These are phyloP conservation scores for Plenodomus lindquistii DNA, from an alignment of 2,329 filamentous ascomycete species.

Conservation along the genomic window DNA sequence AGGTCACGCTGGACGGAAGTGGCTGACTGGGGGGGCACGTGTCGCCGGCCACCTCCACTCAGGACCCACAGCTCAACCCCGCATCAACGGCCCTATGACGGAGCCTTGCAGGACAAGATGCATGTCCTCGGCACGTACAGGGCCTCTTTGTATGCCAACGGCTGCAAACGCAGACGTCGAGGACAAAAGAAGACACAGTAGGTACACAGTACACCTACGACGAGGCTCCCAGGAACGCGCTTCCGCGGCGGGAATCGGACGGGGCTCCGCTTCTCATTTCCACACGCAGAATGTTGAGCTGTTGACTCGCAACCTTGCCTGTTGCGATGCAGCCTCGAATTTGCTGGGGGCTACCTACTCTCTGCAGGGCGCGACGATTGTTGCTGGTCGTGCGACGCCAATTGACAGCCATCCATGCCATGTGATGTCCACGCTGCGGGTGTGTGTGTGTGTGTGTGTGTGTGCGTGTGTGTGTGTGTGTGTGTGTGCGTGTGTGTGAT, in stretches of 20 bases:
- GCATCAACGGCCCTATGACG: slow-evolving; percentile 21
- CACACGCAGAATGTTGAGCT: slow-evolving; percentile 29
- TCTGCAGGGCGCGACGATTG: slow-evolving; percentile 4
- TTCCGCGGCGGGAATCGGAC: slow-evolving; percentile 11
- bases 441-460: too few relatives aligned
- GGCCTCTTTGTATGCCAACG: too few relatives aligned
- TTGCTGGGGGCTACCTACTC: too few relatives aligned
- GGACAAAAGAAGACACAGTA: slow-evolving; percentile 3
- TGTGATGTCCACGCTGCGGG: slow-evolving; percentile 13
- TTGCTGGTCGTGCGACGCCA: too few relatives aligned
- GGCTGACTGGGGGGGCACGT: slow-evolving; percentile 7
- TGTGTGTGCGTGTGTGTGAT: background rate
- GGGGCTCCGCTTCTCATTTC: slow-evolving; percentile 27
- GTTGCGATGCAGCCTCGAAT: slow-evolving; percentile 15
- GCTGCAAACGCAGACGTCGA: background rate
- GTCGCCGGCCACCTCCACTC: slow-evolving; percentile 12
- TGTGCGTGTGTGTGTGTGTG: too few relatives aligned
- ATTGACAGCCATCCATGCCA: background rate
- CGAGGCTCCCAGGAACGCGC: slow-evolving; percentile 2
- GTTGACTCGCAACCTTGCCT: slow-evolving; percentile 25
- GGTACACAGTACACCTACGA: too few relatives aligned
- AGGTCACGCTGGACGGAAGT: slow-evolving; percentile 3
- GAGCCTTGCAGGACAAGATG: slow-evolving; percentile 13
- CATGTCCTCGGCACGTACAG: slow-evolving; percentile 13
- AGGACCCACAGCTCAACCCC: slow-evolving; percentile 18